Conservation (phyloP, 2,329 filamentous ascomycete species). For the Fonsecaea pedrosoi region DNA sequence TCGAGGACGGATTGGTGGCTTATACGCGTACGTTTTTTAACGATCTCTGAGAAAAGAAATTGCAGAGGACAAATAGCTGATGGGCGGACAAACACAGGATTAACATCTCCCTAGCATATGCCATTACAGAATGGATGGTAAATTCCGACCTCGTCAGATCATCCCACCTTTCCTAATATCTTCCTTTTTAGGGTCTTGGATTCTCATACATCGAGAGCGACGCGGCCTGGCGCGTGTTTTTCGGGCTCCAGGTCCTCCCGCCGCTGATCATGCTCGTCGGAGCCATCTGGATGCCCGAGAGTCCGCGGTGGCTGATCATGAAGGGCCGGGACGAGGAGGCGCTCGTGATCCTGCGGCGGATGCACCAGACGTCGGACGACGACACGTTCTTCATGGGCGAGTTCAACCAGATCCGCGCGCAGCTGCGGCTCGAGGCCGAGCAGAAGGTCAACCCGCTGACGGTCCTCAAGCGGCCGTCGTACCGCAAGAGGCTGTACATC, state of each 20-base stretch:
- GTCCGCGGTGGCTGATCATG: slow-evolving; percentile 19
- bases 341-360: slow-evolving; percentile 6
- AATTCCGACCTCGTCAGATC: neutral
- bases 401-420: slow-evolving; percentile 20
- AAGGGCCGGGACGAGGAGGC: slow-evolving; percentile 17
- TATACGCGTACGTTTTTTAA: neutral
- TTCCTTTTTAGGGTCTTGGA: slow-evolving; percentile 10
- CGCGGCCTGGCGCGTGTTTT: slow-evolving; percentile 8
- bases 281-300: slow-evolving; percentile 20
- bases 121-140: slow-evolving; percentile 20
- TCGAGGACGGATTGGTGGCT: slow-evolving; percentile 16
- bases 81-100: neutral
- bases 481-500: slow-evolving; percentile 13
- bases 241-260: slow-evolving; percentile 22
- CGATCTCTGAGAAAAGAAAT: neutral
- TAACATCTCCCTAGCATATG: slow-evolving; percentile 14
- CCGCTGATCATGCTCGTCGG: slow-evolving; percentile 4
- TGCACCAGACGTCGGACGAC: slow-evolving; percentile 14
- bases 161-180: neutral
- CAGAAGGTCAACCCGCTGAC: neutral
- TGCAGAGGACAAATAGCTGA: neutral
- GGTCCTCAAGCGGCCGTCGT: slow-evolving; percentile 9
- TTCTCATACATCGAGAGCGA: slow-evolving; percentile 18
- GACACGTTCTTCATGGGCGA: slow-evolving; percentile 18
- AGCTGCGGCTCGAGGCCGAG: slow-evolving; percentile 15